Evolutionary conservation across 345 rosid species (phyloP).

Genomic region (Murraya paniculata): DNA sequence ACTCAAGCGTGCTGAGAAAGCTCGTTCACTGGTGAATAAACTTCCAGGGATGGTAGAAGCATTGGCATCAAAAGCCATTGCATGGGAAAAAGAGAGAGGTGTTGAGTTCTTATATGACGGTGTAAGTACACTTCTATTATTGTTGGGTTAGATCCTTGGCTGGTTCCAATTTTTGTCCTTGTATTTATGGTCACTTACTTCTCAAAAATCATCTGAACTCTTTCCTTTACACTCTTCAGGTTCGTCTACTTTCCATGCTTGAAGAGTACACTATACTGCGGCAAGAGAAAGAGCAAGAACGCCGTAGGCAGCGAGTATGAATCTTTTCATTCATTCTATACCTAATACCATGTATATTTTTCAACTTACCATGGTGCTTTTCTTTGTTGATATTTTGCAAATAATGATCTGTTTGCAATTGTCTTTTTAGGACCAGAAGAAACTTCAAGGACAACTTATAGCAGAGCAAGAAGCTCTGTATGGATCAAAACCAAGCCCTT

Average conservation of each 20-base stretch:
- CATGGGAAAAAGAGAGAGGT: slow-evolving; percentile 92
- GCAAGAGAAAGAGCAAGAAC: slow-evolving; percentile 96
- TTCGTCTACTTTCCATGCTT: slow-evolving; percentile 85
- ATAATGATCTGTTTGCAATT: slow-evolving; percentile 1
- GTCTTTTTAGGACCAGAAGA: slow-evolving; percentile 84
- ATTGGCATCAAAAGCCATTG: slow-evolving; percentile 70
- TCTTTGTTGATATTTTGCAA: not conserved
- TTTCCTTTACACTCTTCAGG: slow-evolving; percentile 36
- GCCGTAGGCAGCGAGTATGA: slow-evolving; percentile 74
- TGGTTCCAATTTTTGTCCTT: not conserved
- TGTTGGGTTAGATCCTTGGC: not conserved
- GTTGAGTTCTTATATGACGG: slow-evolving; percentile 85
- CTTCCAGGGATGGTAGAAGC: slow-evolving; percentile 97
- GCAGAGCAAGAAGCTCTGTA: slow-evolving; percentile 93
- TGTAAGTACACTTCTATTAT: slow-evolving; percentile 40
- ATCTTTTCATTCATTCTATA: not conserved
- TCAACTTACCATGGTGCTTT: not conserved
- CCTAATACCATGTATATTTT: not conserved
- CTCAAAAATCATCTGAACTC: slow-evolving; percentile 2
- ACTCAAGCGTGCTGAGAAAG: slow-evolving; percentile 98
- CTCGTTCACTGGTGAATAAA: slow-evolving; percentile 86
- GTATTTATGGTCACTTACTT: not conserved
- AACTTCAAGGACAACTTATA: slow-evolving; percentile 89
- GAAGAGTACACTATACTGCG: slow-evolving; percentile 73
- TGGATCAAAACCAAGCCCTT: slow-evolving; percentile 96